Conservation (phyloP, 2,329 filamentous ascomycete species). For the Chaetomiaceae sp. region DNA sequence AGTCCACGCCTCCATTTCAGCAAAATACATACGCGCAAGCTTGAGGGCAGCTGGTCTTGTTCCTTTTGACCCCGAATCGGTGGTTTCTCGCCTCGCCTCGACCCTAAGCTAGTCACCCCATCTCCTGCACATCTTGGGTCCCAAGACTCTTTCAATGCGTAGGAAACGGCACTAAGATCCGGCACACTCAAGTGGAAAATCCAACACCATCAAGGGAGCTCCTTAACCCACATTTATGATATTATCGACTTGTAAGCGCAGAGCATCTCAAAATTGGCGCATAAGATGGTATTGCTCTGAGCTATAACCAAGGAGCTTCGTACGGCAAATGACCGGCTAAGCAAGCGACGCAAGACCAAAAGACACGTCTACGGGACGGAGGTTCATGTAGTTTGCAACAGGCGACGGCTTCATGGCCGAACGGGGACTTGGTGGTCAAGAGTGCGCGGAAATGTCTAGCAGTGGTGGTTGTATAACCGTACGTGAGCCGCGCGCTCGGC, state of each 20-base stretch:
- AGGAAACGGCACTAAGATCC: too few relatives aligned
- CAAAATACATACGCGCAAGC: not conserved
- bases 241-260: slow-evolving; percentile 2
- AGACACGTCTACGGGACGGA: too few relatives aligned
- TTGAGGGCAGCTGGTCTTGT: slow-evolving; percentile 1
- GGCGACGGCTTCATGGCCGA: too few relatives aligned
- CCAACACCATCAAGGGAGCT: slow-evolving; percentile 4
- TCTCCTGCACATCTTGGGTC: not conserved
- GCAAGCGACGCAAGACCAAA: slow-evolving; percentile 4
- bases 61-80: slow-evolving; percentile 7
- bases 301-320: slow-evolving; percentile 4
- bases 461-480: slow-evolving; percentile 1
- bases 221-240: not conserved
- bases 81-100: slow-evolving; percentile 7
- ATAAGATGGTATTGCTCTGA: slow-evolving; percentile 5
- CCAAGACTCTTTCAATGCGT: too few relatives aligned
- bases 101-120: not conserved
- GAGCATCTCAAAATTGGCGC: slow-evolving; percentile 3
- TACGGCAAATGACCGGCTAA: slow-evolving; percentile 5
- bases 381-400: too few relatives aligned
- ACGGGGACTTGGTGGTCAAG: too few relatives aligned
- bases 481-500: slow-evolving; percentile 4
- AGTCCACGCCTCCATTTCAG: slow-evolving; percentile 2
- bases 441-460: not conserved
- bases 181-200: slow-evolving; percentile 5